Base-by-base conservation (phyloP, 805 yeast genomes). In the Maudiozyma barnettii region DNA sequence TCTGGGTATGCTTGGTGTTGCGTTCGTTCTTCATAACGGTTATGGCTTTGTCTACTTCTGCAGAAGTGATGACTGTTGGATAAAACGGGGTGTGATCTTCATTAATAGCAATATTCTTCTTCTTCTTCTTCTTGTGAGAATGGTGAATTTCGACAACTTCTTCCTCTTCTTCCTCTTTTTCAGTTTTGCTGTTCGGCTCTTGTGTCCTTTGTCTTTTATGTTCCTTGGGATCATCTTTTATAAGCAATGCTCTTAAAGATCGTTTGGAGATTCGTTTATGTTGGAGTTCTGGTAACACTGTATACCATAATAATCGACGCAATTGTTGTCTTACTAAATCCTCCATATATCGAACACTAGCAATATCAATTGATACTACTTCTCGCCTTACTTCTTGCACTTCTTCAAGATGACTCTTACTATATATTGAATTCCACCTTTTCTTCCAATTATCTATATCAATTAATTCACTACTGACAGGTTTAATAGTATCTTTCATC, bases 361-460 rank as follows among this genome's bases (percentile, higher is more conserved):
- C 52, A 5, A 20, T 3, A 22, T 22, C 23, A 5, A 42, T 8
- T 45, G 22, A 22, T 14, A 39, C 22, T 1, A 13, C 14, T 5
- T 38, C 36, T 20, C 20, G 19, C 19, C 39, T 33, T 4, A 31
- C 5, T 31, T 14, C 18, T 35, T 23, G 19, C 12, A 42, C 41
- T 39, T 55, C 63, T 33, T 47, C 51, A 12, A 59, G 41, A 2
- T 53, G 45, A 19, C 55, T 54, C 41, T 51, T 51, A 5, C 63
- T 49, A 45, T 64, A 64, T 2, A 63, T 45, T 1, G 53, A 46
- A 2, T 31, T 36, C 68, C 68, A 64, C 41, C 63, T 52, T 39
- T 49, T 54, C 9, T 52, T 44, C 68, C 68, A 64, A 26, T 56
- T 57, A 3, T 46, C 50, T 13, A 59, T 18, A 10, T 50, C 45